Evolutionary conservation across 2,329 filamentous ascomycete species (phyloP), one percentile per base, ranked within the genome.

Genomic region (Didymella arachidicola): DNA sequence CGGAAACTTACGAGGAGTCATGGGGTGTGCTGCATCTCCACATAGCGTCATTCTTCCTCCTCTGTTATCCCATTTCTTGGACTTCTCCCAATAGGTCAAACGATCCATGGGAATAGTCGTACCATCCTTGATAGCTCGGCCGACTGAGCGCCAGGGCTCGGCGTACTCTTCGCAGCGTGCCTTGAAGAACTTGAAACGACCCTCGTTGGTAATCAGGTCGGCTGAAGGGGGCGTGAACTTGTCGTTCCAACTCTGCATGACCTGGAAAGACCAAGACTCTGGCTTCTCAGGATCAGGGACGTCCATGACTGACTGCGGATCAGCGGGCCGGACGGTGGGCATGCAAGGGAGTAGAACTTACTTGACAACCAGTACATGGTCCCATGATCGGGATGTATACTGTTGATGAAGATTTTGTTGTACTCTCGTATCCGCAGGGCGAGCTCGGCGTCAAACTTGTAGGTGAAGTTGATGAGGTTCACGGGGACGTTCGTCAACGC

Each of bases 1-100:
- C 30, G 55, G 22, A 46, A 64, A 63, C 62, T 51, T 58, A 66
- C 64, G 69, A n/a, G 67, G 68, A 26, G 74, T 74, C 77, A 79
- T 78, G 22, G 75, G 71, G 61, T 78, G 75, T 22, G 76, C 75
- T 7, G 76, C 73, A 63, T 77, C 76, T 18, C 76, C 74, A 38
- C 68, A 69, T 19, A 78, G 65, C 22, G 74, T 76, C 57, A 77
- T 68, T 43, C 59, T 67, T 27, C 74, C 74, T 14, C 60, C 55
- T 29, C 60, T 60, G 46, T 71, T 76, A 43, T 75, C 69, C 75
- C 75, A 78, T 42, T 57, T 58, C 42, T 59, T 48, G 1, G 70
- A 67, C 30, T 62, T 61, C 22, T 65, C 69, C 72, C 74, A 78
- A 60, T 71, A 71, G 8, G 69, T 70, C 32, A 74, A 64, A 44